Base-by-base conservation (phyloP, 768 basidiomycete species). In the Podaxis sp. region DNA sequence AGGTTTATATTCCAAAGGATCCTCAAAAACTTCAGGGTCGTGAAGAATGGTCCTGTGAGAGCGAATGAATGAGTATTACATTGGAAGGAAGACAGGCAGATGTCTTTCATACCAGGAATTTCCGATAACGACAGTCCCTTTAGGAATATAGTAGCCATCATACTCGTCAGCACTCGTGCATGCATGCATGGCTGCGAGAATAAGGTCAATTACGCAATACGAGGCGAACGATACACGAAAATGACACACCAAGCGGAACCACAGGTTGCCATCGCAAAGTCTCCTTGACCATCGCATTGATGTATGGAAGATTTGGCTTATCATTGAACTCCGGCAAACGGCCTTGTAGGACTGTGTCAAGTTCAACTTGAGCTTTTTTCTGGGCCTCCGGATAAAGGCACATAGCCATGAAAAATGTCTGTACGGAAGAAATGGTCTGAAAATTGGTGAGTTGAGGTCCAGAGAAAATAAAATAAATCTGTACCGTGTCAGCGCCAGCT, bases 271-370 rank as follows among this genome's bases (percentile, higher is more conserved):
- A 70, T 22, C 73, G 50, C 65, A 69, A 40, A 1, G 67, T 57
- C 57, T 74, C 73, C 49, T 68, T 71, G 12, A 71, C 63, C n/a
- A 71, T 62, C 1, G 69, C 70, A 15, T 57, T 62, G 22, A 73
- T 67, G 53, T 71, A 74, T 10, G 70, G 68, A 1, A 74, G 50
- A 44, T 58, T 28, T 15, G 36, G 56, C 12, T 64, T 20, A 44
- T 74, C 73, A 17, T 64, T 58, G 40, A 70, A 63, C n/a, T 62
- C 66, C 2, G 75, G 75, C 6, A 75, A 64, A 12, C 73, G 62
- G 28, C 66, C 71, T 36, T 73, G 76, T 11, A 79, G 22, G 4
- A 78, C 66, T 2, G 56, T 61, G 57, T 80, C 78, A 12, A 81
- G 55, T 62, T 80, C 76, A 15, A 72, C 67, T 49, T 80, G 78